phyloP scores from a whole-genome alignment of 2,329 filamentous ascomycete species.

The Biscogniauxia marginata region DNA sequence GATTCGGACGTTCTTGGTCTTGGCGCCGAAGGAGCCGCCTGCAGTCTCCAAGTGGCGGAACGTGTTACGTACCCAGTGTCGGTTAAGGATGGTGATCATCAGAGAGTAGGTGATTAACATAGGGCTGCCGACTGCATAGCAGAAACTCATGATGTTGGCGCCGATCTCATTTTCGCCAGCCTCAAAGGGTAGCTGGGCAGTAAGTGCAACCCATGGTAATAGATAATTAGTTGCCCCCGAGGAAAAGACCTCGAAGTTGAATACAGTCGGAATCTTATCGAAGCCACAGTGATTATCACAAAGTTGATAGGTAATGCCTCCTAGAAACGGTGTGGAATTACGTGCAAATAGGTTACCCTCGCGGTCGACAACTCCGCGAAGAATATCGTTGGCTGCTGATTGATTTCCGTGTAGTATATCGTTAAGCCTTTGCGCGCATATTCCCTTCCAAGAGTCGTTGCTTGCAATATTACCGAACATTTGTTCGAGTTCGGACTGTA shows the following conservation, averaged over 20 bases:
- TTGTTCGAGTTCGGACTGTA: too few species aligned
- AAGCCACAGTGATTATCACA: constrained; percentile 3
- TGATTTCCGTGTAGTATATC: too few species aligned
- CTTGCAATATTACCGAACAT: too few species aligned
- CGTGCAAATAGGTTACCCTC: too few species aligned
- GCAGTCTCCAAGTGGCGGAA: constrained; percentile 12
- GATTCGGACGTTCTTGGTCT: constrained; percentile 11
- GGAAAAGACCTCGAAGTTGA: constrained; percentile 16
- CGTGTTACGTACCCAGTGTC: constrained; percentile 12
- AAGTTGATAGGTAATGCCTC: constrained; percentile 5
- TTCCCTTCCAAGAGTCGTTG: too few species aligned
- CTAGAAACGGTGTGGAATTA: neutral
- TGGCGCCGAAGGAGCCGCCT: constrained; percentile 1
- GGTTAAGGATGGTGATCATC: constrained; percentile 21
- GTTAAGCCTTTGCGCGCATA: too few species aligned
- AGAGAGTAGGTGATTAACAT: constrained; percentile 21
- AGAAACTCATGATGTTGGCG: constrained; percentile 18
- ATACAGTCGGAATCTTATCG: constrained; percentile 6
- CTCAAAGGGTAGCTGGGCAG: constrained; percentile 22
- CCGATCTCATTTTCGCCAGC: constrained; percentile 15
- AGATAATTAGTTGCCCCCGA: constrained; percentile 17
- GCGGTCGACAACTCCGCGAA: too few species aligned
- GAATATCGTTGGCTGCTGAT: too few species aligned
- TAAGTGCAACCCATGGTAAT: constrained; percentile 22
- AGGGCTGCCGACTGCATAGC: constrained; percentile 18